Evolutionary conservation across 768 basidiomycete genomes (phyloP).

Genomic region (Leccinum truebloodii): DNA sequence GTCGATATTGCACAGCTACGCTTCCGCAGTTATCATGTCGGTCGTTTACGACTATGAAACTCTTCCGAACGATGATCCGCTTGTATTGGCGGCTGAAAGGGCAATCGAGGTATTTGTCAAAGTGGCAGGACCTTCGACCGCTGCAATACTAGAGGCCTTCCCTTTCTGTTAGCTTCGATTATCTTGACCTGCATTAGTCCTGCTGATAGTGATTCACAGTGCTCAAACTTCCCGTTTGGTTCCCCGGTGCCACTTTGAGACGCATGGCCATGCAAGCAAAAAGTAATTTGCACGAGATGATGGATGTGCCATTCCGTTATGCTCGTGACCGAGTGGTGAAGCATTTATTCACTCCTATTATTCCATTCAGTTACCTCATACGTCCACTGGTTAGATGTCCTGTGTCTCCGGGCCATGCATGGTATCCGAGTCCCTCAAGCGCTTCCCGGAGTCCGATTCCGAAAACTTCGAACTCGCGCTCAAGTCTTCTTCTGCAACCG

Average conservation of each 20-base stretch:
- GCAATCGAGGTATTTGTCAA: constrained; percentile 30
- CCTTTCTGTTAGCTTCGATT: constrained; percentile 31
- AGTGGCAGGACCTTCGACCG: constrained; percentile 26
- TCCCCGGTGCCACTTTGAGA: constrained; percentile 37
- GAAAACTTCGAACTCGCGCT: constrained; percentile 30
- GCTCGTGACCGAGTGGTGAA: constrained; percentile 28
- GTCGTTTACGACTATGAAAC: constrained; percentile 36
- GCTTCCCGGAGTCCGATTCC: constrained; percentile 14
- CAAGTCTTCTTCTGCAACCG: constrained; percentile 34
- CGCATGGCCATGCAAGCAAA: constrained; percentile 32
- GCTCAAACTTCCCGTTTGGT: constrained; percentile 34
- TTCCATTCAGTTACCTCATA: constrained; percentile 1
- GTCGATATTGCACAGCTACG: constrained; percentile 24
- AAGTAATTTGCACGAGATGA: constrained; percentile 30
- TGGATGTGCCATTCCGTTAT: constrained; percentile 32
- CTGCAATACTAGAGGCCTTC: constrained; percentile 32
- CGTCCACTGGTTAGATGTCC: constrained; percentile 15
- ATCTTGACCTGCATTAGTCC: not conserved
- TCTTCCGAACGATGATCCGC: constrained; percentile 27
- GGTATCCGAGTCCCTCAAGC: constrained; percentile 33
- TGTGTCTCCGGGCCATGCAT: constrained; percentile 29
- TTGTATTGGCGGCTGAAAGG: constrained; percentile 31
- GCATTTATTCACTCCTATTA: not conserved
- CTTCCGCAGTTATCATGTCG: constrained; percentile 35
- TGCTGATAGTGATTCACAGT: constrained; percentile 25